Evolutionary conservation across 176 grass and related monocot genomes (phyloP), one percentile per base, ranked within the genome.

Genomic region (Bonia amplexicaulis): DNA sequence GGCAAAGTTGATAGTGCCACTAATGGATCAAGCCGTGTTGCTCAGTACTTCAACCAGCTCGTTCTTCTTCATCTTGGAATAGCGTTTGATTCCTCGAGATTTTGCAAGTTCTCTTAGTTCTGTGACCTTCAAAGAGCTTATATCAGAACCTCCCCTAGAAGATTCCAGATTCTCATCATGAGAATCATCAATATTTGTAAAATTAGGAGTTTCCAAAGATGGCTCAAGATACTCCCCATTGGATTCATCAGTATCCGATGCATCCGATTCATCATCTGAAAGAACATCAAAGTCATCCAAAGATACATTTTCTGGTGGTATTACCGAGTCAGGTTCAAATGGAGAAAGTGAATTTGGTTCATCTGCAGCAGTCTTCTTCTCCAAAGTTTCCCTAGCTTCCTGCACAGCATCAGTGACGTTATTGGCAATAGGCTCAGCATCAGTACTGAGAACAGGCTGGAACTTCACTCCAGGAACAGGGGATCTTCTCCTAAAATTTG

Each of bases 1-100:
- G 9, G 46, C 10, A 48, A 9, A 48, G 46, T 12, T 48, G 46
- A 48, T 12, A 9, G 46, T 31, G 25, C 11, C 63, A 40, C 26
- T 23, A 23, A 14, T 22, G 5, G 41, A 82, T 92, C 83, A 87
- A 47, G 65, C 81, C 7, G 12, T 22, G 52, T 59, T 9, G 53
- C 82, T 91, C 78, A 99, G 46, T 40, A 87, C 69, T 64, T 92
- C 91, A 40, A 96, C 46, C 63, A 96, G 20, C 6, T 91, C 88
- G 27, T 74, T 85, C 84, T 99, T 95, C 77, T 89, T 94, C 85
- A 92, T 85, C 84, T 99, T 99, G 19, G 90, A 91, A 74, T 96
- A 99, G 6, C 86, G 93, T 69, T 83, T 89, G 42, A 94, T 69
- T 54, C 91, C 96, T 44, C 86, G 76, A 73, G 91, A 91, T 40